Evolutionary conservation across 2,329 filamentous ascomycete genomes (phyloP).

Genomic region (Colletotrichum salicis): DNA sequence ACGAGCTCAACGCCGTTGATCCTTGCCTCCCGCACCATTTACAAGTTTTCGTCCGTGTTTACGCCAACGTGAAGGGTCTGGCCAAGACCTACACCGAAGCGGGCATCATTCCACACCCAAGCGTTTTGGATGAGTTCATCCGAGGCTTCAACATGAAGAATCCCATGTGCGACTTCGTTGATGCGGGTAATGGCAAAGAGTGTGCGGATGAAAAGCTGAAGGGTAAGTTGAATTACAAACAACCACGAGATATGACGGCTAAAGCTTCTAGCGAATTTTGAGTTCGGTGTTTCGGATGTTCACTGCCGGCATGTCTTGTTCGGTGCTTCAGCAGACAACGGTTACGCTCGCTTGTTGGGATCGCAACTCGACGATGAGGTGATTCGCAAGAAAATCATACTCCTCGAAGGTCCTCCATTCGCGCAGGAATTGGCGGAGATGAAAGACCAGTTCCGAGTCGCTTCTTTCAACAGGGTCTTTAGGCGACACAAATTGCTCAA

Average conservation of each 20-base stretch:
- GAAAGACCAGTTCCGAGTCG: conserved; percentile 41
- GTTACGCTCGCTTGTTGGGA: conserved; percentile 53
- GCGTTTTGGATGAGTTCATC: conserved; percentile 47
- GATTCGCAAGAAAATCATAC: conserved; percentile 45
- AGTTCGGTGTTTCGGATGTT: conserved; percentile 46
- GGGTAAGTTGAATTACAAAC: conserved; percentile 41
- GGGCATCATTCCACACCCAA: conserved; percentile 40
- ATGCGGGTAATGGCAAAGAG: conserved; percentile 55
- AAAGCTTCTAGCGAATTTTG: conserved; percentile 43
- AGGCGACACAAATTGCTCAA: conserved; percentile 39
- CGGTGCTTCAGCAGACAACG: conserved; percentile 53
- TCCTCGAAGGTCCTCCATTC: conserved; percentile 52
- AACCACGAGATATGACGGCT: background rate
- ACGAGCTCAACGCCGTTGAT: conserved; percentile 38
- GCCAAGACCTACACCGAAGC: conserved; percentile 46
- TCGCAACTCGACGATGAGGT: conserved; percentile 41
- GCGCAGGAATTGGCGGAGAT: conserved; percentile 47
- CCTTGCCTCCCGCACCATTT: conserved; percentile 38
- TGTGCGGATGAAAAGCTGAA: conserved; percentile 54
- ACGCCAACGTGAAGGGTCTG: conserved; percentile 50
- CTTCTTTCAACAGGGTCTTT: conserved; percentile 41
- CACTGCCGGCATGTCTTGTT: conserved; percentile 54
- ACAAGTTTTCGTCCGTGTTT: conserved; percentile 48
- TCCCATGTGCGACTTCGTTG: conserved; percentile 50
- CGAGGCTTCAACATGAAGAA: conserved; percentile 54